These are phyloP conservation scores for Penicillium daleae DNA, from an alignment of 495 filamentous ascomycete genomes.

Conservation along the genomic window DNA sequence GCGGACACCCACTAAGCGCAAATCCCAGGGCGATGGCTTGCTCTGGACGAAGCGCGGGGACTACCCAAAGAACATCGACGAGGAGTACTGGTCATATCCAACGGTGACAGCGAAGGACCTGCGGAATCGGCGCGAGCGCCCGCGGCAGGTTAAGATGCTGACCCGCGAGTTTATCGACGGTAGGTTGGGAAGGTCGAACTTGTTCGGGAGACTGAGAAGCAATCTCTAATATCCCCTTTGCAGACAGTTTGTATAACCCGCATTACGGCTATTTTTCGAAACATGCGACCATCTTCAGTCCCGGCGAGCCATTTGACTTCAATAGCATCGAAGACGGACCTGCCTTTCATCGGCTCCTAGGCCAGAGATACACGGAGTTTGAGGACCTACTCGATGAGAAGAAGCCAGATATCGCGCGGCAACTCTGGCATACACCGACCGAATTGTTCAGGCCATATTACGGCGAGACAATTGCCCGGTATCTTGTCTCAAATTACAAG, in stretches of 20 bases:
- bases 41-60: constrained; percentile 82
- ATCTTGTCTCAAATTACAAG: constrained; percentile 94
- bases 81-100: constrained; percentile 80
- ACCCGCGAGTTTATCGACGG: constrained; percentile 97
- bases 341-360: constrained; percentile 75
- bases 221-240: constrained; percentile 13
- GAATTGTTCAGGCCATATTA: constrained; percentile 97
- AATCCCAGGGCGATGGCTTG: constrained; percentile 35
- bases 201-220: constrained; percentile 1
- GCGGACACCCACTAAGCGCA: constrained; percentile 36
- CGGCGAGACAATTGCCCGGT: constrained; percentile 92
- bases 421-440: constrained; percentile 98
- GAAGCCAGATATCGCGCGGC: constrained; percentile 72
- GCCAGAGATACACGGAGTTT: constrained; percentile 81
- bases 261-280: constrained; percentile 98
- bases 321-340: constrained; percentile 75
- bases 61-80: constrained; percentile 71
- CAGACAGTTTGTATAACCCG: constrained; percentile 96
- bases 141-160: constrained; percentile 91
- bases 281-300: constrained; percentile 93
- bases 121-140: constrained; percentile 70
- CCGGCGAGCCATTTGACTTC: constrained; percentile 93
- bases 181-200: constrained; percentile 38
- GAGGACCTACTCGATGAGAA: constrained; percentile 82
- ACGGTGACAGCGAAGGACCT: constrained; percentile 82